Conservation (phyloP, 2,329 filamentous ascomycete genomes). For the Thielaviopsis punctulata region DNA sequence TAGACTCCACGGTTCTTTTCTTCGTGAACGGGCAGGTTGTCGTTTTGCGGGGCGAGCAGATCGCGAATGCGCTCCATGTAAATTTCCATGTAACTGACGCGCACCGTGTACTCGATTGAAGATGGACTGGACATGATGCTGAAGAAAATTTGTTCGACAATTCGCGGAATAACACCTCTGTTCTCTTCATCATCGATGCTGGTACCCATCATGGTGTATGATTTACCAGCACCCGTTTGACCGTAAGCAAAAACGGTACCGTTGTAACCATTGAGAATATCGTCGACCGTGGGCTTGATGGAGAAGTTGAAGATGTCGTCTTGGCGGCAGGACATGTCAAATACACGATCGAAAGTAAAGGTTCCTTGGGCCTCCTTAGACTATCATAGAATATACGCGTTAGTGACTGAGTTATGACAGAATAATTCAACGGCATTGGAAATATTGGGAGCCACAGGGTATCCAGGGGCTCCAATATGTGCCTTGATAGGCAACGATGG, state of each 20-base stretch:
- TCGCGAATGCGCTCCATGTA: conserved; percentile 99
- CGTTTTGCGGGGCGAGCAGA: conserved; percentile 78
- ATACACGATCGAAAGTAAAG: conserved; percentile 96
- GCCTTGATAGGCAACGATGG: no score
- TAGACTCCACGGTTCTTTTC: conserved; percentile 94
- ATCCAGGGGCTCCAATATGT: neutral
- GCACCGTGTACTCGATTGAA: conserved; percentile 96
- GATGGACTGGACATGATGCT: conserved; percentile 82
- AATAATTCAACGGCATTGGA: neutral
- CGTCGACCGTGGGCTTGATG: conserved; percentile 87
- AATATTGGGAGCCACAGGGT: neutral
- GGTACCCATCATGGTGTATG: conserved; percentile 72
- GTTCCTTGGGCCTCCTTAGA: conserved; percentile 66
- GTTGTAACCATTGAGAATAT: conserved; percentile 98
- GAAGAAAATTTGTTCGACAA: conserved; percentile 92
- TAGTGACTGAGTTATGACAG: neutral
- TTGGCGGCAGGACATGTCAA: conserved; percentile 83
- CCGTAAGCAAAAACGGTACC: conserved; percentile 97
- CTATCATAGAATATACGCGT: conserved; percentile 25
- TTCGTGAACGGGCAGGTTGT: conserved; percentile 94
- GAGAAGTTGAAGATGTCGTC: conserved; percentile 96
- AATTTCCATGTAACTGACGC: conserved; percentile 98
- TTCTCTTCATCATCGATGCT: conserved; percentile 81
- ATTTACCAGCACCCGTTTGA: conserved; percentile 96
- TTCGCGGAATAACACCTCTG: conserved; percentile 90